Evolutionary conservation across 768 basidiomycete species (phyloP).

Genomic region (Xerocomellus intermedius): DNA sequence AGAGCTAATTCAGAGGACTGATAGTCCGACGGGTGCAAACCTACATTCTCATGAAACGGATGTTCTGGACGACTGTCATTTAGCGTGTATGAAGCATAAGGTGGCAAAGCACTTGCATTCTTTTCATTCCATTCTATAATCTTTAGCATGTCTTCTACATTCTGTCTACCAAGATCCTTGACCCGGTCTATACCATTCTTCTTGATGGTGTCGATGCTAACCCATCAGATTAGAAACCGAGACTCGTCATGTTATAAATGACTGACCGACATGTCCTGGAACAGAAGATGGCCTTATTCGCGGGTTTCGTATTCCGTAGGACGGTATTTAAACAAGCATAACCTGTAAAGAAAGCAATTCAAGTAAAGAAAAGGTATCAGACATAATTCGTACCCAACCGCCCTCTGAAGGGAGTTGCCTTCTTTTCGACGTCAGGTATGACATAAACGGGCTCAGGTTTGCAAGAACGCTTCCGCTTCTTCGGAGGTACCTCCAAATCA

Average conservation of each 20-base stretch:
- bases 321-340: slow-evolving; percentile 89
- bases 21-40: background rate
- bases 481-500: slow-evolving; percentile 9
- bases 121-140: slow-evolving; percentile 91
- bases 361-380: background rate
- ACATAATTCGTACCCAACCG: slow-evolving; percentile 42
- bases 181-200: slow-evolving; percentile 80
- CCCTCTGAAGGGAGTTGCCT: slow-evolving; percentile 69
- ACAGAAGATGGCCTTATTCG: slow-evolving; percentile 68
- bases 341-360: slow-evolving; percentile 34
- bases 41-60: slow-evolving; percentile 77
- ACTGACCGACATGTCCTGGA: slow-evolving; percentile 61
- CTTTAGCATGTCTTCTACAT: slow-evolving; percentile 65
- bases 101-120: slow-evolving; percentile 46
- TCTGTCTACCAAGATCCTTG: slow-evolving; percentile 78
- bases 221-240: background rate
- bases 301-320: slow-evolving; percentile 67
- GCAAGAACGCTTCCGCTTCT: slow-evolving; percentile 31
- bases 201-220: slow-evolving; percentile 70
- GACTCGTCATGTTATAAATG: background rate
- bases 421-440: slow-evolving; percentile 70
- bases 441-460: slow-evolving; percentile 56
- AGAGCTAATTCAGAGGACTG: background rate
- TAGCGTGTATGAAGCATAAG: background rate
- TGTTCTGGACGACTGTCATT: slow-evolving; percentile 41